Evolutionary conservation across 78 protist genomes (phyloP).

Genomic region (Dictyostelium intermedium): DNA sequence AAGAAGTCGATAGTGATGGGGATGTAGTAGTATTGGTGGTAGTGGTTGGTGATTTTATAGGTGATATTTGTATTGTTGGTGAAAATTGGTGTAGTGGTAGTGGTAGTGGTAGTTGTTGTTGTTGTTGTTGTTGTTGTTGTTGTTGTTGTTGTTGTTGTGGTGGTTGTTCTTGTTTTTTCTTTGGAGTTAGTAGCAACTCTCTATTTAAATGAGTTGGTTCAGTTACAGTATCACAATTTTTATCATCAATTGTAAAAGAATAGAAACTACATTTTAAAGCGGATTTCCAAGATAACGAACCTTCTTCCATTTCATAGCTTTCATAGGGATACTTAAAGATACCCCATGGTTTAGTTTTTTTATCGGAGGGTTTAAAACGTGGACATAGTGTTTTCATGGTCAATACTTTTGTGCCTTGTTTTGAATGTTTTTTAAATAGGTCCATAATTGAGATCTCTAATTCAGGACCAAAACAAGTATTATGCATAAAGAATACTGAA

Average conservation of each 20-base stretch:
- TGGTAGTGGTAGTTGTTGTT: background rate
- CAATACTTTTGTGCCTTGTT: background rate
- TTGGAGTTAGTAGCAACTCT: background rate
- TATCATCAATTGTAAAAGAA: slow-evolving; percentile 13
- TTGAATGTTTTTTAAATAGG: background rate
- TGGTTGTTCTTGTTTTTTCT: background rate
- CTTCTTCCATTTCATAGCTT: slow-evolving; percentile 41
- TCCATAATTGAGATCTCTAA: slow-evolving; percentile 20
- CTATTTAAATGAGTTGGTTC: background rate
- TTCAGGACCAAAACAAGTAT: slow-evolving; percentile 20
- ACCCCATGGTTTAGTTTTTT: slow-evolving; percentile 23
- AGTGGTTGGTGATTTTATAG: background rate
- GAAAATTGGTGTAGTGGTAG: background rate
- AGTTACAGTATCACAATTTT: background rate
- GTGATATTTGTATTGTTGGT: background rate
- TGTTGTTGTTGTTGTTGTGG: background rate
- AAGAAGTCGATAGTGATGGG: background rate
- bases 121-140: background rate
- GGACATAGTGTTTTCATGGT: slow-evolving; percentile 38
- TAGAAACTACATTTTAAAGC: background rate
- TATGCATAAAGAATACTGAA: slow-evolving; percentile 29
- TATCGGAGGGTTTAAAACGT: slow-evolving; percentile 24
- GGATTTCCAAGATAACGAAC: slow-evolving; percentile 7
- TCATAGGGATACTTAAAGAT: slow-evolving; percentile 30
- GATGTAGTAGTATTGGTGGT: background rate